Conservation (phyloP, 352 stramenopile genomes). For the Globisporangium heterothallicum region DNA sequence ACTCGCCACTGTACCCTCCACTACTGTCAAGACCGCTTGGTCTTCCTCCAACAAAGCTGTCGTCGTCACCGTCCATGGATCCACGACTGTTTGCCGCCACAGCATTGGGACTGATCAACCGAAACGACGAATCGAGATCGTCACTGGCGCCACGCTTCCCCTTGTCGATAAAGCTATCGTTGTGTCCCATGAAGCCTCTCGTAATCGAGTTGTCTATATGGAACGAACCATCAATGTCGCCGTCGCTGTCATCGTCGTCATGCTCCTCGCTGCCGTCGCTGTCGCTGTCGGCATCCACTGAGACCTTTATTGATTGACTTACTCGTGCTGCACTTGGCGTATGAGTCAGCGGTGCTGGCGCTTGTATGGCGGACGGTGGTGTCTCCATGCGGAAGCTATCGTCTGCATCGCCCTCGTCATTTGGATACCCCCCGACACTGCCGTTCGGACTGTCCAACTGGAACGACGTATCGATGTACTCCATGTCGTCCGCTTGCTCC, state of each 20-base stretch:
- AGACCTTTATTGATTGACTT: background rate
- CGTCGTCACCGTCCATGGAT: background rate
- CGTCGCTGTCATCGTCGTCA: background rate
- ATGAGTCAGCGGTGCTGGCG: background rate
- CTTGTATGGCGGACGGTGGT: background rate
- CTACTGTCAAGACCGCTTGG: background rate
- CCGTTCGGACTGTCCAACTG: constrained; percentile 17
- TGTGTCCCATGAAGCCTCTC: background rate
- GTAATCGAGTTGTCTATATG: background rate
- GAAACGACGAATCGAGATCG: constrained; percentile 6
- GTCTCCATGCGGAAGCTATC: constrained; percentile 3
- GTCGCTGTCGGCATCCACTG: background rate
- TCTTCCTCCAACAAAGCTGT: background rate
- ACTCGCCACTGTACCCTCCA: background rate
- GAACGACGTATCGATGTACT: constrained; percentile 31
- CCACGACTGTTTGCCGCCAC: background rate
- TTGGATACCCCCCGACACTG: background rate
- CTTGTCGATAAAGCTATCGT: constrained; percentile 4
- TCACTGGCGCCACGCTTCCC: background rate
- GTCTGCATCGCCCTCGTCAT: background rate
- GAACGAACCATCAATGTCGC: background rate
- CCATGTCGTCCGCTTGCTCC: constrained; percentile 43
- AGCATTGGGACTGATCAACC: constrained; percentile 2
- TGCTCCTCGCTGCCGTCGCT: constrained; percentile 1
- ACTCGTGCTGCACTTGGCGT: background rate